Base-by-base conservation (phyloP, 129 eudicot genomes). In the Centaurea solstitialis region DNA sequence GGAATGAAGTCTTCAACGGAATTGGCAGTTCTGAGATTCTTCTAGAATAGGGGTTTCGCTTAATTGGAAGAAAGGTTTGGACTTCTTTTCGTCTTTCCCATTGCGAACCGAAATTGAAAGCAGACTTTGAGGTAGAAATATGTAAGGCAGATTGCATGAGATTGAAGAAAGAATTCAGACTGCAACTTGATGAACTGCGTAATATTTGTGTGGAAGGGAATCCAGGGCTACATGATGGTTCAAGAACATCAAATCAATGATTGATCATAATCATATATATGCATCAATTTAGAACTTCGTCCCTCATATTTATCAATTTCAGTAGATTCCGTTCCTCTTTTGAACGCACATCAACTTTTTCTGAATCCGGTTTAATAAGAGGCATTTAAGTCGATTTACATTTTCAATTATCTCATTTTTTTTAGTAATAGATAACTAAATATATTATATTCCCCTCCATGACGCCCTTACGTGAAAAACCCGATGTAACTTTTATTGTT, bases 91-190 rank as follows among this genome's bases (percentile, higher is more conserved):
- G 81, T 20, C 13, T 62, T 76, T 77, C 39, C 85, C 88, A 85
- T 80, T 73, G 75, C 6, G 79, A 75, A 15, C 33, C 38, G 4
- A 39, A 38, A 70, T 45, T 82, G 70, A 45, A 78, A 24, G 86
- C 23, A 40, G 83, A 47, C 80, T 86, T 74, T 76, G 87, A 82
- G 17, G 81, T 61, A 43, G 81, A 33, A 37, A 85, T 23, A 35
- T 57, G 22, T 40, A 77, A 45, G 28, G 70, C 20, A 8, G 87
- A 73, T 85, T 89, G 89, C 92, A 89, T 89, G 82, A 78, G 89
- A 83, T 2, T 61, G 78, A 65, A 70, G 68, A 39, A 33, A 50
- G 35, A 38, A 6, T 20, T 76, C 66, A 26, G 65, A 5, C 62
- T 7, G 39, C 21, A 21, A 3, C 37, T 68, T 38, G 39, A 21